Base-by-base conservation (phyloP, 805 yeast species). In the Huiozyma sinensis region DNA sequence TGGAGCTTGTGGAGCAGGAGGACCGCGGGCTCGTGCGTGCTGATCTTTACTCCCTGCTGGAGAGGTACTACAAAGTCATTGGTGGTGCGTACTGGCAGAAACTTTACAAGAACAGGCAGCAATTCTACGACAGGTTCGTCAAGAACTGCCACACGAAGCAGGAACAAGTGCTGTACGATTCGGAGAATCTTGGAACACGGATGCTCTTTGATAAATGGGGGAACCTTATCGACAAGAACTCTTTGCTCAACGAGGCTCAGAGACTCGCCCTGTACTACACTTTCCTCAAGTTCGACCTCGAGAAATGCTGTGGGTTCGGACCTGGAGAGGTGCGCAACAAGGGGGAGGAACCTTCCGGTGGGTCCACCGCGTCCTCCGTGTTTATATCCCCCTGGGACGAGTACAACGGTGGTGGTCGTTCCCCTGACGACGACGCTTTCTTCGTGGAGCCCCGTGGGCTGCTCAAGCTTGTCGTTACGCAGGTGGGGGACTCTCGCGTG, bases 401-500 rank as follows among this genome's bases (percentile, higher is more conserved):
- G 7, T 28, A 43, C 6, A 6, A 24, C 8, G 28, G 24, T 17
- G 24, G 24, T 17, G 28, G 24, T 17, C 4, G 24, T 17, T 31
- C 33, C 9, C 17, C 10, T 6, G 11, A 34, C 7, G 63, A 60
- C 29, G 59, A 61, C 41, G 49, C 62, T 2, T 63, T 60, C 42
- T 57, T 62, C 33, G 49, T 89, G 65, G 77, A 80, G 48, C 75
- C 79, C n/a, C 68, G 71, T 7, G 80, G 83, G 4, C 66, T 82
- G 9, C 70, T 86, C 24, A 78, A 79, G 53, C 62, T 92, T 24
- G 72, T 84, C 0, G 76, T 89, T 13, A 89, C 94, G 1, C 98
- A 92, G 57, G 79, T 90, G 10, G 98, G 98, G 6, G 98, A 92
- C 59, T 83, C 97, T 3, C 75, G 84, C 49, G 87, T 94, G 6